Conservation (phyloP, 371 early-diverging fungal species). For the Mortierella sp. region DNA sequence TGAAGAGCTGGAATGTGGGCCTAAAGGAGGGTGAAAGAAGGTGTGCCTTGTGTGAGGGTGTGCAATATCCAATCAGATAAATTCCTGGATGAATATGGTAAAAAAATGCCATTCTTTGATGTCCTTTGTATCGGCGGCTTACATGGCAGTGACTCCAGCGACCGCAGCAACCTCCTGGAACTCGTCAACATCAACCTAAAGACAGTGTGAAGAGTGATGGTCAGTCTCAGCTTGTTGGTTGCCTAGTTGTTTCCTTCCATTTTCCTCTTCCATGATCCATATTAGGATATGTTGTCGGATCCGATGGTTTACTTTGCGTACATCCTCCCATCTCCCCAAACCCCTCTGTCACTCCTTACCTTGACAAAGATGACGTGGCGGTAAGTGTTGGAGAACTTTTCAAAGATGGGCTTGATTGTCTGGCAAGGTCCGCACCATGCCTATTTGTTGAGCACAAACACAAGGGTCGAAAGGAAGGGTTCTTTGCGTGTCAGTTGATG, state of each 20-base stretch:
- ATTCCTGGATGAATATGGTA: not conserved
- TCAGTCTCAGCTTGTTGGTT: not conserved
- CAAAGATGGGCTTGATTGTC: constrained; percentile 70
- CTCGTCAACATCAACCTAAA: constrained; percentile 73
- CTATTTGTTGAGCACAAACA: constrained; percentile 12
- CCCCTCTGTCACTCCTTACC: constrained; percentile 37
- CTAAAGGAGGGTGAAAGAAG: constrained; percentile 29
- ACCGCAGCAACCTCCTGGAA: constrained; percentile 58
- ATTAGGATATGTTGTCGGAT: not conserved
- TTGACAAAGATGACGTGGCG: constrained; percentile 70
- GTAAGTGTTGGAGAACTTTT: constrained; percentile 68
- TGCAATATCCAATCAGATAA: not conserved
- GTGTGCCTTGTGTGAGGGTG: not conserved
- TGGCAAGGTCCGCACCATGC: constrained; percentile 71
- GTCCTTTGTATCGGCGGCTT: constrained; percentile 16
- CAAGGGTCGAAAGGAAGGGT: not conserved
- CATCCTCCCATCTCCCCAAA: not conserved
- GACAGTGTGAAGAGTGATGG: not conserved
- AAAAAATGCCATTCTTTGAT: not conserved
- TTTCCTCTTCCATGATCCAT: not conserved
- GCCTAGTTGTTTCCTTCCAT: no score
- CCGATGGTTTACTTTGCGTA: not conserved
- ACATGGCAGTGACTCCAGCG: constrained; percentile 62
- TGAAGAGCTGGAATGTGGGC: constrained; percentile 79
- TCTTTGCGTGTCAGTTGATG: not conserved